Percentiles rank a stretch among this genome's conserved stretches.
Evolutionary conservation across 2,329 filamentous ascomycete genomes (phyloP).

Genomic region (Aspergillus awamori): DNA sequence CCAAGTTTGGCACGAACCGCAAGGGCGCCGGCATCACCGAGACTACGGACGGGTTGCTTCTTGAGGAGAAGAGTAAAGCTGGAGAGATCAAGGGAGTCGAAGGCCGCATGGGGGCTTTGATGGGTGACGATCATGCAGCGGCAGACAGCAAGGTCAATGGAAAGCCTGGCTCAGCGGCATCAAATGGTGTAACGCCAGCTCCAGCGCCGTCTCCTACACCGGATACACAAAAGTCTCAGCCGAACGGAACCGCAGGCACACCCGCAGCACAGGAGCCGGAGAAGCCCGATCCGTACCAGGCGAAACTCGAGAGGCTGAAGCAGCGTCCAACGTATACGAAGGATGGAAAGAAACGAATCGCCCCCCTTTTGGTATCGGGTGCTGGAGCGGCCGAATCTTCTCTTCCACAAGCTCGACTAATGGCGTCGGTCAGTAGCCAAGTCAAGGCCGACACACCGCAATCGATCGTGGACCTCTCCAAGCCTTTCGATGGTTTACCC

Average conservation of each 20-base stretch:
- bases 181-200: constrained; percentile 50
- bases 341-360: constrained; percentile 94
- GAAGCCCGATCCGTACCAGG: constrained; percentile 58
- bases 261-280: constrained; percentile 39
- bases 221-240: constrained; percentile 37
- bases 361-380: constrained; percentile 86
- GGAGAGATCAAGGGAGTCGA: constrained; percentile 88
- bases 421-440: constrained; percentile 71
- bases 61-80: constrained; percentile 91
- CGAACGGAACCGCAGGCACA: constrained; percentile 40
- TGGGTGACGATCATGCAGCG: constrained; percentile 74
- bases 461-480: constrained; percentile 84
- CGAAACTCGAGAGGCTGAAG: constrained; percentile 72
- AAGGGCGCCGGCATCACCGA: constrained; percentile 90
- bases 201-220: constrained; percentile 36
- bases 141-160: constrained; percentile 58
- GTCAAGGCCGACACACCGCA: constrained; percentile 73
- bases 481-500: constrained; percentile 89
- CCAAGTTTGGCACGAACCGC: constrained; percentile 86
- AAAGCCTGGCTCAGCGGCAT: constrained; percentile 36
- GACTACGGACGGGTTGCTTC: constrained; percentile 80
- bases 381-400: constrained; percentile 86
- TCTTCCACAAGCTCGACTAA: constrained; percentile 82
- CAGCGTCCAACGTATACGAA: constrained; percentile 93
- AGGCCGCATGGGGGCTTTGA: constrained; percentile 95